A percentile compares a stretch with the other conserved stretches of the same genome.
phyloP scores from a whole-genome alignment of 1,284 basidiomycete species.

The Mycena sp. region DNA sequence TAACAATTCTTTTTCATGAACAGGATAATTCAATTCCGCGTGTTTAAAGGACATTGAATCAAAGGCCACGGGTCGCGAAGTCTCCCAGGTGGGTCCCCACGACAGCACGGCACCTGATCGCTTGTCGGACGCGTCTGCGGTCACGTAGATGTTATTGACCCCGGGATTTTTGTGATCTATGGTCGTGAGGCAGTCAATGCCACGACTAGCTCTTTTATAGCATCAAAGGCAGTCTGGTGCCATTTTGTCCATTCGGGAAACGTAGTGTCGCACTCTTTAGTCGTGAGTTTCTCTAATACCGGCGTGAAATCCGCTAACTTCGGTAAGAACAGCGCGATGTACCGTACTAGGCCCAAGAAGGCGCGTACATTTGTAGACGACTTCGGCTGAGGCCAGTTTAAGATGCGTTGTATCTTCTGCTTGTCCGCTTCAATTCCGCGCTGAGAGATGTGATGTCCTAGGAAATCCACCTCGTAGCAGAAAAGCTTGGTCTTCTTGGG shows the following conservation, averaged over 20 bases:
- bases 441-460: constrained; percentile 31
- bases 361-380: constrained; percentile 33
- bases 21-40: constrained; percentile 46
- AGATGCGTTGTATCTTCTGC: constrained; percentile 44
- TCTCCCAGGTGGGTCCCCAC: constrained; percentile 40
- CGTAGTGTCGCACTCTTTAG: constrained; percentile 31
- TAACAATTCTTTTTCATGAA: constrained; percentile 48
- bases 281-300: constrained; percentile 44
- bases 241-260: constrained; percentile 43
- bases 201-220: constrained; percentile 46
- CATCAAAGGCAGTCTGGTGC: constrained; percentile 47
- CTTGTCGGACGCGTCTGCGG: constrained; percentile 44
- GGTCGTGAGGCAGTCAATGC: constrained; percentile 38
- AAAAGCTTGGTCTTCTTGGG: constrained; percentile 39
- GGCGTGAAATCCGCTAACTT: constrained; percentile 41
- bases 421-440: constrained; percentile 45
- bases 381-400: constrained; percentile 44
- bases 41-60: constrained; percentile 39
- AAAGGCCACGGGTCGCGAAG: constrained; percentile 43
- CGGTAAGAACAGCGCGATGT: constrained; percentile 46
- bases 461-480: constrained; percentile 16
- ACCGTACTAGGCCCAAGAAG: constrained; percentile 50
- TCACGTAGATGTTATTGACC: constrained; percentile 46
- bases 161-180: constrained; percentile 44
- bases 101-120: constrained; percentile 44